Base-by-base conservation (phyloP, 768 basidiomycete species). In the Tulasnella sp. region DNA sequence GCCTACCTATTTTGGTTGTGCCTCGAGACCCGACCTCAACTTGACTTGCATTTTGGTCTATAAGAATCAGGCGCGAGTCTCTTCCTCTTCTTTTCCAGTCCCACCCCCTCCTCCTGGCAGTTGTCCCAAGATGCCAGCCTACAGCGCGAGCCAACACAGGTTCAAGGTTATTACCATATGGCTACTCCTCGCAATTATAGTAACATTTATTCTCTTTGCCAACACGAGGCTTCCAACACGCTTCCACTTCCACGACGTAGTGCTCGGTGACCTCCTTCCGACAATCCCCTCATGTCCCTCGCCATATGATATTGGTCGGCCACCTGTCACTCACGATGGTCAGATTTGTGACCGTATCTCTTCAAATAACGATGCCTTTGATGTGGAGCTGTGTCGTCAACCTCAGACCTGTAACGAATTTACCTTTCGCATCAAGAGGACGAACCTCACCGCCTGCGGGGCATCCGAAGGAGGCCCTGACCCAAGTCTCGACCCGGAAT, bases 351-450 rank as follows among this genome's bases (percentile, higher is more conserved):
- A 16, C 18, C 9, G 0, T 3, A 36, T 68, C 27, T 9, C 62
- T 19, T 68, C 62, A 27, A 68, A 68, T 5, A 68, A 68, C 31
- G 27, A 34, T 3, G 62, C 31, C 24, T 68, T 68, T 68, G 31
- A 34, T 1, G 14, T 68, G 34, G 62, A 68, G 34, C 31, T 68
- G 62, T 68, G 62, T 18, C 27, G 5, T 34, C 16, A 12, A 27
- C 9, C 62, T 68, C 31, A 68, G 3, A 31, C 62, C 3, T 74
- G 73, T 24, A 74, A 74, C 73, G 73, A 40, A 74, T 74, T 74
- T 42, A 48, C 73, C 4, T 74, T 74, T 39, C 73, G 46, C 38
- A 74, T 40, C 46, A 74, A n/a, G 39, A 31, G 73, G 5, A 74
- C 73, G 73, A 48, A 74, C 46, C 12, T 18, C 21, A 74, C 39